Base-by-base conservation (phyloP, 2,329 filamentous ascomycete genomes). In the Macrophomina pseudophaseolina region DNA sequence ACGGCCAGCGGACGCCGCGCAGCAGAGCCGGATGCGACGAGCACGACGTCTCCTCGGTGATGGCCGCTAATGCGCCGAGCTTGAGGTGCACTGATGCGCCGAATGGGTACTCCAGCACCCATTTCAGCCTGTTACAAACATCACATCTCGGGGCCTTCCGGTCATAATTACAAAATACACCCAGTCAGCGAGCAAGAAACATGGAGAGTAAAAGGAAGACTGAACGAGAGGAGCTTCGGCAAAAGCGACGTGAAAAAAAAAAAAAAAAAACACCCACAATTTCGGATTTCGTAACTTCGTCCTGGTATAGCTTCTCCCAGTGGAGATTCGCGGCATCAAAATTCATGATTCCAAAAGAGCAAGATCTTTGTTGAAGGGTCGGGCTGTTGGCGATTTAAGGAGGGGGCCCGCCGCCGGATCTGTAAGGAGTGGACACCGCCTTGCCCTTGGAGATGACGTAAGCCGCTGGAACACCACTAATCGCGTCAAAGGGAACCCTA, bases 371-470 rank as follows among this genome's bases (percentile, higher is more conserved):
- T 12, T 38, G 42, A 16, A 23, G 32, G 28, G 30, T 62, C 33
- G 30, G 42, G n/a, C 32, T 16, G 58, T 38, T 28, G 32, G 44
- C 28, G 56, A 44, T 62, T 48, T 62, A 49, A 62, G 44, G 58
- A 49, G 44, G 58, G 32, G 44, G 51, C 51, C 51, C 28, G n/a
- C 32, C 28, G 30, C 11, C 33, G 32, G 52, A 38, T 11, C 52
- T 62, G 58, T 49, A 62, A 62, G 58, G 58, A 62, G 58, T 32
- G 42, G 28, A 49, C 58, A 62, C 58, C 58, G 58, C 58, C 58
- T 62, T 49, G 32, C 46, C 58, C 42, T 46, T 14, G 23, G 23
- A 23, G 58, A 62, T 62, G 58, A 62, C 58, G 58, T 62, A 62
- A 62, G 42, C 58, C 30, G 18, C 11, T 49, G 30, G 44, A 49